Percentiles rank a stretch among this genome's conserved stretches.
Evolutionary conservation across 768 basidiomycete species (phyloP).

Genomic region (Hericium erinaceus): DNA sequence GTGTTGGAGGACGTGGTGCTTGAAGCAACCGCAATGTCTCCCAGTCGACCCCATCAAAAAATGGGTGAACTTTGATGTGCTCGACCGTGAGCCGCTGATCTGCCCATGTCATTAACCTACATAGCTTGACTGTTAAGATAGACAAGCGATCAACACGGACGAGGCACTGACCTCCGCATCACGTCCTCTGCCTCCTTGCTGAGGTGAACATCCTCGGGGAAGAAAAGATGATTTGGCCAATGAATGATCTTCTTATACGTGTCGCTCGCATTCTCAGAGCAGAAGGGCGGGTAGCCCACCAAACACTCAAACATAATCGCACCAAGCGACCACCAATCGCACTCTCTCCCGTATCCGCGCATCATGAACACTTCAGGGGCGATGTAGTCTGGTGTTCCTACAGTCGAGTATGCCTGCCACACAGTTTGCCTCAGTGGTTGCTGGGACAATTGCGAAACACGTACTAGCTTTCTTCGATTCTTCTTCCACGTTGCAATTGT

Average conservation of each 20-base stretch:
- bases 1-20: constrained; percentile 88
- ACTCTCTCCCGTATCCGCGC: constrained; percentile 94
- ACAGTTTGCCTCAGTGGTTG: not conserved
- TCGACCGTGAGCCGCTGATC: constrained; percentile 73
- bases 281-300: constrained; percentile 95
- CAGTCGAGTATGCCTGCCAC: constrained; percentile 87
- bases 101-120: constrained; percentile 74
- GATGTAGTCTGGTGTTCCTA: constrained; percentile 94
- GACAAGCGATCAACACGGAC: not conserved
- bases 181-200: constrained; percentile 88
- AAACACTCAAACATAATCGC: constrained; percentile 98
- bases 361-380: constrained; percentile 96
- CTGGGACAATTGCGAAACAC: constrained; percentile 11
- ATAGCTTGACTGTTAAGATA: not conserved
- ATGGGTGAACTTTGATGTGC: constrained; percentile 82
- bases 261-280: constrained; percentile 92
- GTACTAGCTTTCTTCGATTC: constrained; percentile 86
- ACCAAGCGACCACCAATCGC: constrained; percentile 99
- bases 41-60: constrained; percentile 97
- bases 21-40: constrained; percentile 76
- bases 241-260: constrained; percentile 98
- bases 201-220: constrained; percentile 95
- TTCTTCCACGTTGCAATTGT: constrained; percentile 98
- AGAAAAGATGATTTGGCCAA: constrained; percentile 78
- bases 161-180: constrained; percentile 58